phyloP scores from a whole-genome alignment of 2,329 filamentous ascomycete species.

The Fusarium veterinarium region DNA sequence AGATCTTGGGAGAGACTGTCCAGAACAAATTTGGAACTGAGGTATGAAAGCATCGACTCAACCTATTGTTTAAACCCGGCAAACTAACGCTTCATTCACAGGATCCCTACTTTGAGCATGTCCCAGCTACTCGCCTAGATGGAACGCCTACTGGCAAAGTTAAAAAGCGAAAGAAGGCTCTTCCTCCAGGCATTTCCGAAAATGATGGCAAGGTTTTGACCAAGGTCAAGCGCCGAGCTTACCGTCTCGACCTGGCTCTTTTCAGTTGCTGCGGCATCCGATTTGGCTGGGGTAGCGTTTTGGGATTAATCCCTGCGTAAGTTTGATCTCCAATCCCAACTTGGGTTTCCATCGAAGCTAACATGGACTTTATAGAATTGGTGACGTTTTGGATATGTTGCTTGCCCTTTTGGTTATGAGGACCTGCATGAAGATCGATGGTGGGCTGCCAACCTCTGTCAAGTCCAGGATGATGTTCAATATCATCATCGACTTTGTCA shows the following conservation, averaged over 20 bases:
- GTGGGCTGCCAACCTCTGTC: slow-evolving; percentile 74
- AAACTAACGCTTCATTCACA: slow-evolving; percentile 52
- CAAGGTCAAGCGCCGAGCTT: slow-evolving; percentile 86
- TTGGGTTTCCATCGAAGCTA: slow-evolving; percentile 21
- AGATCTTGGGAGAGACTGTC: slow-evolving; percentile 66
- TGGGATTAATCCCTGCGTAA: slow-evolving; percentile 85
- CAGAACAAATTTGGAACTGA: slow-evolving; percentile 69
- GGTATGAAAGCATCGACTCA: slow-evolving; percentile 50
- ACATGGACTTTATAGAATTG: slow-evolving; percentile 63
- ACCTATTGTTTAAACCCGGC: not conserved
- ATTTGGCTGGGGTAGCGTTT: slow-evolving; percentile 90
- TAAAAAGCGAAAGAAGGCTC: slow-evolving; percentile 86
- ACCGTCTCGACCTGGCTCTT: slow-evolving; percentile 84
- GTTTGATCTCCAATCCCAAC: slow-evolving; percentile 50
- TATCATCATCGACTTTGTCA: slow-evolving; percentile 76
- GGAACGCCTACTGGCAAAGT: slow-evolving; percentile 75
- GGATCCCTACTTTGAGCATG: slow-evolving; percentile 91
- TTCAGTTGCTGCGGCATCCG: slow-evolving; percentile 84
- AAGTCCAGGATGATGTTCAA: slow-evolving; percentile 83
- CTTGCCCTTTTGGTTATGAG: slow-evolving; percentile 81
- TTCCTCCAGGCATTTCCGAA: slow-evolving; percentile 83
- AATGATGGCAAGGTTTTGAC: slow-evolving; percentile 87
- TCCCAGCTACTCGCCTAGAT: slow-evolving; percentile 77
- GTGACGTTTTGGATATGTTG: slow-evolving; percentile 78
- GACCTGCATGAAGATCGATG: slow-evolving; percentile 79